phyloP scores from a whole-genome alignment of 768 basidiomycete species.

The Trametes villosa region DNA sequence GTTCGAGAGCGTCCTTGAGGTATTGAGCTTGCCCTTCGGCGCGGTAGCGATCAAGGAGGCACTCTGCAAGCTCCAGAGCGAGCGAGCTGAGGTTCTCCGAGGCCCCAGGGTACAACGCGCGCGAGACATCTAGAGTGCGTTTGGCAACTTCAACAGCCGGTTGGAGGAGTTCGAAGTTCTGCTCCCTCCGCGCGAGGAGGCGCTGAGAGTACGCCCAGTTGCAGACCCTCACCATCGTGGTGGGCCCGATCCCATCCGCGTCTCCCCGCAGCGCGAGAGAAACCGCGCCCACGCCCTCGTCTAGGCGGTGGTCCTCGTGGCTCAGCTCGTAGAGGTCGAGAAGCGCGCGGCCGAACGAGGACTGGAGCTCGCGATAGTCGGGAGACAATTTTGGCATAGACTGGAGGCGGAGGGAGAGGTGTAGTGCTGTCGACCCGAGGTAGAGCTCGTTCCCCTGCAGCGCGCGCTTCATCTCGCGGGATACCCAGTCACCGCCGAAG shows the following conservation, averaged over 20 bases:
- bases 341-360: neutral
- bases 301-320: neutral
- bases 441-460: constrained; percentile 2
- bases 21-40: neutral
- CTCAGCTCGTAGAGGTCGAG: constrained; percentile 2
- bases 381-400: neutral
- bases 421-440: neutral
- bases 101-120: neutral
- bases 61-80: neutral
- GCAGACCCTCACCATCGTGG: neutral
- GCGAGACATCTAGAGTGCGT: neutral
- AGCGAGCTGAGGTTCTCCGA: neutral
- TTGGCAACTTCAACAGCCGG: neutral
- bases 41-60: neutral
- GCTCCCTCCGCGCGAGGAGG: neutral
- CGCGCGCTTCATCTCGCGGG: neutral
- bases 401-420: neutral
- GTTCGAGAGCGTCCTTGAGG: neutral
- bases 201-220: constrained; percentile 4
- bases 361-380: neutral
- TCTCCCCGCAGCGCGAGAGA: neutral
- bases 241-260: neutral
- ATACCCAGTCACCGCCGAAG: neutral
- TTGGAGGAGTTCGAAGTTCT: neutral
- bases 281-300: neutral